Percentiles rank a stretch among this genome's conserved stretches.
phyloP scores from a whole-genome alignment of 106 monocot species.

The Amphibolis antarctica region DNA sequence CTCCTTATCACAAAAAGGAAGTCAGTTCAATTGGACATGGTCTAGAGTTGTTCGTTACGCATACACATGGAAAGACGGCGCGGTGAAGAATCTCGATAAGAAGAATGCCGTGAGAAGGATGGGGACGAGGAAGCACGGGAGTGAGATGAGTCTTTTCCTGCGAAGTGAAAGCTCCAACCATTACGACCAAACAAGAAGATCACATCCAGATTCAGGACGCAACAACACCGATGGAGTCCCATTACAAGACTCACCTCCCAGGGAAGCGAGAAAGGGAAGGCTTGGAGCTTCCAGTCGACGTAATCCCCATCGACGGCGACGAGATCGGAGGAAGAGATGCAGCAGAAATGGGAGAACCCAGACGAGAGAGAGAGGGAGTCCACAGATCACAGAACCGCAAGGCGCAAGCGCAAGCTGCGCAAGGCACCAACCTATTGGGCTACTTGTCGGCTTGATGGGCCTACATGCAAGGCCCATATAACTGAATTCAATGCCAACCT shows the following conservation, averaged over 20 bases:
- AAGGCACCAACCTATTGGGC: not conserved
- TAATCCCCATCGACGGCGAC: not conserved
- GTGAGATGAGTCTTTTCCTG: not conserved
- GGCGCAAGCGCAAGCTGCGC: not conserved
- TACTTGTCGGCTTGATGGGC: too few relatives aligned
- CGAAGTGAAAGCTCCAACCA: not conserved
- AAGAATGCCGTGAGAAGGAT: slow-evolving; percentile 1
- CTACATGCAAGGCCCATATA: too few relatives aligned
- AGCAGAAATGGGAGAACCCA: not conserved
- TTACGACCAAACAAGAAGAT: too few relatives aligned
- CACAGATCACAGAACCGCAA: too few relatives aligned
- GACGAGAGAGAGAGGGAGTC: not conserved
- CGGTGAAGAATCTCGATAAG: not conserved
- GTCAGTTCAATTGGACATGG: not conserved
- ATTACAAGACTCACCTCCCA: too few relatives aligned
- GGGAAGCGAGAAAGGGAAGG: too few relatives aligned
- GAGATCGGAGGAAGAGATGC: not conserved
- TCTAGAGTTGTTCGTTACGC: not conserved
- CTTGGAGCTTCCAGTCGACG: too few relatives aligned
- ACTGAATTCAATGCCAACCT: too few relatives aligned
- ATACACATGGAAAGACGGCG: not conserved
- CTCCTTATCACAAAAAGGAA: not conserved
- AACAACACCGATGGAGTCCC: too few relatives aligned
- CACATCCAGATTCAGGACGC: too few relatives aligned
- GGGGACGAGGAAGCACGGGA: not conserved